phyloP scores from a whole-genome alignment of 2,329 filamentous ascomycete species.

The Paraconiothyrium sp. region DNA sequence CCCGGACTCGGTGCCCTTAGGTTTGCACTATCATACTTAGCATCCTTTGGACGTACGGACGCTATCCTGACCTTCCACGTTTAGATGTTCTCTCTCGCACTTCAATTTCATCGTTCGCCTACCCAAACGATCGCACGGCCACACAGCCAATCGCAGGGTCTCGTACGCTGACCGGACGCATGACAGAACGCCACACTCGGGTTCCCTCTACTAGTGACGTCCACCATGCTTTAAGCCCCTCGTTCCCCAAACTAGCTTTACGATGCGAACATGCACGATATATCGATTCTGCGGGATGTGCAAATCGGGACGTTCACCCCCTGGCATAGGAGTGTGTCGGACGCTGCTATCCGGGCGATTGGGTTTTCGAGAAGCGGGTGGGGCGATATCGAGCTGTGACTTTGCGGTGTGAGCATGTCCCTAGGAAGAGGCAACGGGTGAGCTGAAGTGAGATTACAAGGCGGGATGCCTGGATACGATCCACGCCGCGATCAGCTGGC shows the following conservation, averaged over 20 bases:
- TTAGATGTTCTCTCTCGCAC: neutral
- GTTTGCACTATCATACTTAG: neutral
- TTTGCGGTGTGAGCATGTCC: constrained; percentile 8
- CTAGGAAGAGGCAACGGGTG: constrained; percentile 2
- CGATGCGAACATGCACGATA: constrained; percentile 8
- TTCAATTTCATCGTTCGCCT: constrained; percentile 5
- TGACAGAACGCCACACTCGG: constrained; percentile 15
- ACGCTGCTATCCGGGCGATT: constrained; percentile 2
- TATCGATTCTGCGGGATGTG: constrained; percentile 10
- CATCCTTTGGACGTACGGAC: neutral
- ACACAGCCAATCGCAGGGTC: constrained; percentile 1
- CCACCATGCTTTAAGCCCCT: constrained; percentile 1
- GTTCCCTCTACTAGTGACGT: constrained; percentile 5
- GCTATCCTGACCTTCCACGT: neutral
- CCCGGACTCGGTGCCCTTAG: neutral
- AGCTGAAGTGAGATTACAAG: constrained; percentile 6
- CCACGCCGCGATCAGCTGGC: neutral
- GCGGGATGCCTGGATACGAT: constrained; percentile 5
- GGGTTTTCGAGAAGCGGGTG: constrained; percentile 1
- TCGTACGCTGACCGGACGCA: constrained; percentile 1
- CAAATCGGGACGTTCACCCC: neutral
- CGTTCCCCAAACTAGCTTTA: neutral
- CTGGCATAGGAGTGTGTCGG: constrained; percentile 4
- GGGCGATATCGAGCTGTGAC: neutral
- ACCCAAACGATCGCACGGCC: neutral